A percentile compares a stretch with the other conserved stretches of the same genome.
Evolutionary conservation across 352 stramenopile genomes (phyloP).

Genomic region (Phytophthora pluvialis): DNA sequence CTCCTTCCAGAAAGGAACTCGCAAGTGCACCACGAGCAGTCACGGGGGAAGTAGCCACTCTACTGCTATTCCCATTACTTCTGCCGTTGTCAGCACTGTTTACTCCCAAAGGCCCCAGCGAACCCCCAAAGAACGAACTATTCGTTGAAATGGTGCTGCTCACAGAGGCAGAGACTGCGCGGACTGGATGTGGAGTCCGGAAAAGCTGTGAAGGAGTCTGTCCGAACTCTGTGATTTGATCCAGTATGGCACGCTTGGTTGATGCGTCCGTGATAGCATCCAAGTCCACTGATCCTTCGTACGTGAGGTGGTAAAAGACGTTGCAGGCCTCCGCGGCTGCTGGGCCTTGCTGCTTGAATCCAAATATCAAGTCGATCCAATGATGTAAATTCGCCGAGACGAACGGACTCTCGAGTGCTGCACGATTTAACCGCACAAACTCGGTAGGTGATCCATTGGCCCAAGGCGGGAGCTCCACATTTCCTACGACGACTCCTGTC

Average conservation of each 20-base stretch:
- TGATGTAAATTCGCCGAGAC: constrained; percentile 96
- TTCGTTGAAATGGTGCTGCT: constrained; percentile 13
- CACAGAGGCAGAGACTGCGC: constrained; percentile 18
- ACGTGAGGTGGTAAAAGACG: constrained; percentile 98
- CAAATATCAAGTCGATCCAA: constrained; percentile 99
- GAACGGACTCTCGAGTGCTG: constrained; percentile 95
- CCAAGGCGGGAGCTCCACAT: constrained; percentile 95
- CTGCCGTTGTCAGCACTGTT: constrained; percentile 6
- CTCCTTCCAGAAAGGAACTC: constrained; percentile 72
- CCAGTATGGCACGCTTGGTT: constrained; percentile 85
- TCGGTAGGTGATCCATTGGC: constrained; percentile 92
- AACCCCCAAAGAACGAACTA: constrained; percentile 25
- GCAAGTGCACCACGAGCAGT: constrained; percentile 44
- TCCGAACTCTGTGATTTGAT: constrained; percentile 99
- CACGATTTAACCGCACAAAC: constrained; percentile 96
- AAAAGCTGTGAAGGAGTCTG: constrained; percentile 97
- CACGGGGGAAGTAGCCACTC: constrained; percentile 31
- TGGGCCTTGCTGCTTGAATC: constrained; percentile 94
- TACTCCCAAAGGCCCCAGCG: constrained; percentile 12
- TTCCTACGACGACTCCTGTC: constrained; percentile 82
- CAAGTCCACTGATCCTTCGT: constrained; percentile 97
- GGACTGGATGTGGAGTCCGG: constrained; percentile 72
- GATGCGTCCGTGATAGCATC: constrained; percentile 75
- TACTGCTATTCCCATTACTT: constrained; percentile 2
- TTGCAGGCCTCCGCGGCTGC: constrained; percentile 95